phyloP scores from a whole-genome alignment of 768 basidiomycete genomes.

The Guyanaporus albipodus region DNA sequence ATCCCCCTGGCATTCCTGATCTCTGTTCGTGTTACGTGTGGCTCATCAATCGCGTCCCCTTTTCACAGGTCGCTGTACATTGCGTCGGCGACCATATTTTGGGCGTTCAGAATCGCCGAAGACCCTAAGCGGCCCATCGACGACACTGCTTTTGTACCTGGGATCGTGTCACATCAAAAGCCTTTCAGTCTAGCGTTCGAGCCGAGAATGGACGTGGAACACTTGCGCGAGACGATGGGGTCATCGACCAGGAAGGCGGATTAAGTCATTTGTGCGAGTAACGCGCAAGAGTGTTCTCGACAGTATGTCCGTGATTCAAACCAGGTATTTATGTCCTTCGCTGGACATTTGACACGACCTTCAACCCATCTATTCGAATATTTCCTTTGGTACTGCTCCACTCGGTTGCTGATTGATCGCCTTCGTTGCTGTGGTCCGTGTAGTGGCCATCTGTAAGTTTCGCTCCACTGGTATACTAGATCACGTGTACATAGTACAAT shows the following conservation, averaged over 20 bases:
- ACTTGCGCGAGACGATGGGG: constrained; percentile 14
- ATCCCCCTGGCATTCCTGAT: not conserved
- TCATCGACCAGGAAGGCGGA: not conserved
- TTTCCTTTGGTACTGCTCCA: too few relatives aligned
- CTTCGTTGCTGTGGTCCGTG: too few relatives aligned
- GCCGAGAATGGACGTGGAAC: constrained; percentile 34
- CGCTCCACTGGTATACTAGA: too few relatives aligned
- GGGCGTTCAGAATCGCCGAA: constrained; percentile 53
- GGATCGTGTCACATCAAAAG: constrained; percentile 58
- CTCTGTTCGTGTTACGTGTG: not conserved
- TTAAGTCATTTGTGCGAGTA: constrained; percentile 1
- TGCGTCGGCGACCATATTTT: constrained; percentile 58
- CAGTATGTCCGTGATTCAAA: too few relatives aligned
- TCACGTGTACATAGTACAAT: too few relatives aligned
- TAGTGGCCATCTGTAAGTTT: too few relatives aligned
- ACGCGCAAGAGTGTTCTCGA: too few relatives aligned
- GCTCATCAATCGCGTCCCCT: not conserved
- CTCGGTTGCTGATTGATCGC: too few relatives aligned
- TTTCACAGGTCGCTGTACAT: constrained; percentile 52
- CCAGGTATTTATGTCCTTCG: too few relatives aligned
- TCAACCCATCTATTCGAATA: too few relatives aligned
- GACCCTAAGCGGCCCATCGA: constrained; percentile 55
- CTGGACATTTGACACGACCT: too few relatives aligned
- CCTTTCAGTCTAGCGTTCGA: constrained; percentile 57
- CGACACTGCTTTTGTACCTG: constrained; percentile 56